phyloP scores from a whole-genome alignment of 1,284 basidiomycete species.

The Ceratobasidium theobromae region DNA sequence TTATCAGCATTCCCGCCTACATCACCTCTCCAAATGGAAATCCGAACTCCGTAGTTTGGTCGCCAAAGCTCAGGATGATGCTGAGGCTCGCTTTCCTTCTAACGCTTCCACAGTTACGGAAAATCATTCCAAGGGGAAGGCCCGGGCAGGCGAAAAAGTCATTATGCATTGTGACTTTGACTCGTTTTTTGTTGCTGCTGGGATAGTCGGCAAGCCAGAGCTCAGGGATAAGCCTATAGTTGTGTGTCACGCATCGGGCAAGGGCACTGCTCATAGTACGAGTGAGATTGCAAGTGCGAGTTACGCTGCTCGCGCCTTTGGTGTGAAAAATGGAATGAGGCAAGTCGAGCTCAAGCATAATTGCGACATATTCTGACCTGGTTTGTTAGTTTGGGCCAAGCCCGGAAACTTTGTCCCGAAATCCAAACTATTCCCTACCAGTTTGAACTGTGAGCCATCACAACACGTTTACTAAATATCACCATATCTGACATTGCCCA shows the following conservation, averaged over 20 bases:
- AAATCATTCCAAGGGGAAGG: slow-evolving; percentile 59
- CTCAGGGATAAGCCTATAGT: slow-evolving; percentile 85
- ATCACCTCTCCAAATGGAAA: slow-evolving; percentile 93
- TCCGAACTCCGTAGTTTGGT: slow-evolving; percentile 83
- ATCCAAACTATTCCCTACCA: slow-evolving; percentile 88
- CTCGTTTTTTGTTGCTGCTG: slow-evolving; percentile 95
- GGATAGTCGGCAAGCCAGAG: slow-evolving; percentile 73
- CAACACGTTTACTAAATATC: not conserved
- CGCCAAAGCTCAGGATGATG: slow-evolving; percentile 71
- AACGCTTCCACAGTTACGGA: slow-evolving; percentile 38
- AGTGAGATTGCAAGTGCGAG: slow-evolving; percentile 94
- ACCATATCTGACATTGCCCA: not conserved
- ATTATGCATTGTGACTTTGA: slow-evolving; percentile 98
- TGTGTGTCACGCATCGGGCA: slow-evolving; percentile 87
- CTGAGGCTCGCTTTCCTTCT: slow-evolving; percentile 48
- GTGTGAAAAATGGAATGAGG: slow-evolving; percentile 95
- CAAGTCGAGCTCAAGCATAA: slow-evolving; percentile 40
- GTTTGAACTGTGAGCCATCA: slow-evolving; percentile 62
- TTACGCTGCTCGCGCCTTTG: slow-evolving; percentile 88
- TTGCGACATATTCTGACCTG: not conserved
- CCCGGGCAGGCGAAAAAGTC: slow-evolving; percentile 58
- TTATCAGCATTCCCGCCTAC: slow-evolving; percentile 89
- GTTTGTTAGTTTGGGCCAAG: slow-evolving; percentile 71
- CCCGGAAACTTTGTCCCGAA: slow-evolving; percentile 71
- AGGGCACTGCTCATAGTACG: slow-evolving; percentile 61